These are phyloP conservation scores for Aspergillus sp. DNA, from an alignment of 2,329 filamentous ascomycete genomes.

Conservation along the genomic window DNA sequence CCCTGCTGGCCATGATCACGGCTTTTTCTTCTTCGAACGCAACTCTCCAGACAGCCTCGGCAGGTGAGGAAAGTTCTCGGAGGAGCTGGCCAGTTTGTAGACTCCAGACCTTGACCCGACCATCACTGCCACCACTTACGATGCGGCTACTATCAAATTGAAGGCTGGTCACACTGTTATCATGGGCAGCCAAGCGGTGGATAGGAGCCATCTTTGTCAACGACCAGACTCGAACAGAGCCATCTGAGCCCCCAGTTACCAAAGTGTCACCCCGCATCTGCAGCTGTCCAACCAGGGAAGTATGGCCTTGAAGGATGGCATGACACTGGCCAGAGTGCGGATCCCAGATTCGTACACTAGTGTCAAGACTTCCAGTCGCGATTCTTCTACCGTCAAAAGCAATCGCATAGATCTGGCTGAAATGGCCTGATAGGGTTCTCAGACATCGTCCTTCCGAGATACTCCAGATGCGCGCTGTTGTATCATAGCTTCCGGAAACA, in stretches of 20 bases:
- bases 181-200: conserved; percentile 89
- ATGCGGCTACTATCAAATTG: conserved; percentile 96
- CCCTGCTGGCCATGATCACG: conserved; percentile 85
- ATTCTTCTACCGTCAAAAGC: conserved; percentile 93
- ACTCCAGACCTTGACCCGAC: conserved; percentile 98
- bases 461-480: conserved; percentile 94
- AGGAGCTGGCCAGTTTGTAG: conserved; percentile 86
- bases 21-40: conserved; percentile 98
- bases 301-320: conserved; percentile 92
- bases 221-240: conserved; percentile 94
- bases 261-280: conserved; percentile 94
- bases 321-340: conserved; percentile 79
- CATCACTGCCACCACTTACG: conserved; percentile 92
- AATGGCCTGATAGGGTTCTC: conserved; percentile 86
- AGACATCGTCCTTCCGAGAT: conserved; percentile 93
- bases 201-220: conserved; percentile 85
- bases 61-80: conserved; percentile 82
- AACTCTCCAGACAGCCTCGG: conserved; percentile 94
- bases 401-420: conserved; percentile 98
- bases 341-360: conserved; percentile 96
- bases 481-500: conserved; percentile 98
- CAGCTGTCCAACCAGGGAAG: conserved; percentile 90
- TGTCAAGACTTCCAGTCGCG: conserved; percentile 92
- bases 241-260: conserved; percentile 93
- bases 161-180: conserved; percentile 95